Conservation (phyloP, 177 flowering plant species). For the Tripterygium wilfordii region DNA sequence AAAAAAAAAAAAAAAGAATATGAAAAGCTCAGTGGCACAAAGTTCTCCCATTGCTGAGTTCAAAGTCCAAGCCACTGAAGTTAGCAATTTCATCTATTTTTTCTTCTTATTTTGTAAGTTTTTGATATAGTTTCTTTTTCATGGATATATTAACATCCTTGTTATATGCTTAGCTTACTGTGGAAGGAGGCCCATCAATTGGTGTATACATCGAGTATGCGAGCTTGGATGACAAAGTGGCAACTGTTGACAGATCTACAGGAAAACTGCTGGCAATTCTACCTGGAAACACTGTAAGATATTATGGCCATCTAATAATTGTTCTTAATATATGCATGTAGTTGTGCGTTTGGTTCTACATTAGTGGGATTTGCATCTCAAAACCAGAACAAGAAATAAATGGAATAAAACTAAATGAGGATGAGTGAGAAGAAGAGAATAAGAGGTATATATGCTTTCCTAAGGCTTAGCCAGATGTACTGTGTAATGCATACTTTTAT, state of each 20-base stretch:
- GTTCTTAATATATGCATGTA: background rate
- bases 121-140: background rate
- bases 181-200: constrained; percentile 77
- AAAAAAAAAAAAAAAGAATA: too few relatives aligned
- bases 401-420: too few relatives aligned
- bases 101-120: background rate
- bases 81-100: background rate
- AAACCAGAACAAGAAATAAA: too few relatives aligned
- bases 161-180: constrained; percentile 43
- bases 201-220: constrained; percentile 48
- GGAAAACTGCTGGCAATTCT: constrained; percentile 68
- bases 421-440: too few relatives aligned
- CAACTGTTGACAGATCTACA: constrained; percentile 39
- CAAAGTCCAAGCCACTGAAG: too few relatives aligned
- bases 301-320: constrained; percentile 5
- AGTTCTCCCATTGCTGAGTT: too few relatives aligned
- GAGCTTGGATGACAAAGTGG: constrained; percentile 46
- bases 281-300: constrained; percentile 73
- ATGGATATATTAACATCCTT: background rate
- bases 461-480: too few relatives aligned
- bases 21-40: too few relatives aligned
- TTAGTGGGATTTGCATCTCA: too few relatives aligned
- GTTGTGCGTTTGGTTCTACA: too few relatives aligned
- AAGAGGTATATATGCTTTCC: too few relatives aligned
- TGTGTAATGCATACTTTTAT: too few relatives aligned